Conservation (phyloP, 805 yeast species). For the Ogataea siamensis region DNA sequence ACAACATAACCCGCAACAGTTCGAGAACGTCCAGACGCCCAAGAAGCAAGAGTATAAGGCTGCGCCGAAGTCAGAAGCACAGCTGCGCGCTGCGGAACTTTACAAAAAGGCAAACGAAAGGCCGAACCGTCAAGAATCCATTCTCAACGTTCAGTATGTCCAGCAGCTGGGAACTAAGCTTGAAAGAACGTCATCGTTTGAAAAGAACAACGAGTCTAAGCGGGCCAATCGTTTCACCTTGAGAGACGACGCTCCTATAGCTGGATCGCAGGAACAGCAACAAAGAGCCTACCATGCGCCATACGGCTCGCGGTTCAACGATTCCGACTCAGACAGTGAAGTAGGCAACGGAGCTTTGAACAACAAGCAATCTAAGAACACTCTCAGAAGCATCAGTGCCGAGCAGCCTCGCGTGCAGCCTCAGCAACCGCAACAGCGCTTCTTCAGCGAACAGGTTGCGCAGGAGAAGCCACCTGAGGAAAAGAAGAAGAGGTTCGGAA, state of each 20-base stretch:
- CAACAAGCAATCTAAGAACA: constrained; percentile 17
- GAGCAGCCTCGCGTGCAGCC: constrained; percentile 13
- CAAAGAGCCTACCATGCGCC: constrained; percentile 10
- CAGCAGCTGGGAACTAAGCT: constrained; percentile 27
- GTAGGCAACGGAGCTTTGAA: constrained; percentile 15
- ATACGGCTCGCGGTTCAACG: constrained; percentile 56
- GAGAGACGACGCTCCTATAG: constrained; percentile 22
- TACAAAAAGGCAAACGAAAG: constrained; percentile 48
- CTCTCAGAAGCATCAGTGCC: constrained; percentile 30
- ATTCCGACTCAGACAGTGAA: constrained; percentile 53
- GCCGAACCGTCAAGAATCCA: constrained; percentile 20
- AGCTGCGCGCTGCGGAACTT: constrained; percentile 48
- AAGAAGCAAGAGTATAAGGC: constrained; percentile 8
- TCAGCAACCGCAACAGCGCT: constrained; percentile 17
- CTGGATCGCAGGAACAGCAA: constrained; percentile 12
- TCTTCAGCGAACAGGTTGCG: constrained; percentile 29
- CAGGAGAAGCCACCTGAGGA: constrained; percentile 16
- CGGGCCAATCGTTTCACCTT: constrained; percentile 32
- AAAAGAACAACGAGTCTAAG: constrained; percentile 38
- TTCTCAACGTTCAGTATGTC: constrained; percentile 30
- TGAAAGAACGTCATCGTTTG: constrained; percentile 53
- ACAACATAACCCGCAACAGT: constrained; percentile 21
- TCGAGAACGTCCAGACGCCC: constrained; percentile 8
- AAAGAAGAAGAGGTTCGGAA: constrained; percentile 35
- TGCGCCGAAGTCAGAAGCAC: constrained; percentile 23